These are phyloP conservation scores for Scedosporium minutisporum DNA, from an alignment of 2,329 filamentous ascomycete genomes.

Conservation along the genomic window DNA sequence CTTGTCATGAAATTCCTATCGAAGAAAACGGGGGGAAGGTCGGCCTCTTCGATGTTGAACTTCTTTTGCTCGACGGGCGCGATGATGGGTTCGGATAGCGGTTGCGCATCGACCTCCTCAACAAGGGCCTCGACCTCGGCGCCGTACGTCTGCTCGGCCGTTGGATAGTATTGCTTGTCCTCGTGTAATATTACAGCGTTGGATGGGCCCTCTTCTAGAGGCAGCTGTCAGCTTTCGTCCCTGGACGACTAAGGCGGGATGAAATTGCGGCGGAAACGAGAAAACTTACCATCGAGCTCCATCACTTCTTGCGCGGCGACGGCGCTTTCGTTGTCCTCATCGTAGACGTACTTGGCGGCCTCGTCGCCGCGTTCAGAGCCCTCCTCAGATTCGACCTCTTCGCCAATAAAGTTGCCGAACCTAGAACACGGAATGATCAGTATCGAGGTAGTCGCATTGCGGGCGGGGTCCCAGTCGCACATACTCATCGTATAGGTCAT, in stretches of 20 bases:
- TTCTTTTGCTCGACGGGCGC: constrained; percentile 90
- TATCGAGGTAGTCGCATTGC: neutral
- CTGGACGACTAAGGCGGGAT: no score
- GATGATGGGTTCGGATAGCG: constrained; percentile 84
- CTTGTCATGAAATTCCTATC: constrained; percentile 89
- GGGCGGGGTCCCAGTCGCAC: constrained; percentile 11
- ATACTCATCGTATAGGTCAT: constrained; percentile 95
- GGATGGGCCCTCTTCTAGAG: constrained; percentile 60
- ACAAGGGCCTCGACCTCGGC: constrained; percentile 90
- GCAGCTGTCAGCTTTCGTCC: neutral
- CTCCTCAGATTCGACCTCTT: constrained; percentile 74
- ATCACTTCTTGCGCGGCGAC: constrained; percentile 73
- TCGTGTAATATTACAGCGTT: constrained; percentile 98
- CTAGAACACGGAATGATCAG: constrained; percentile 31
- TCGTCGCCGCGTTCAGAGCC: constrained; percentile 71
- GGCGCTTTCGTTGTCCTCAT: constrained; percentile 57
- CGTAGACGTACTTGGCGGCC: constrained; percentile 69
- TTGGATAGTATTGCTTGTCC: constrained; percentile 99
- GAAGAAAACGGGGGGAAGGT: constrained; percentile 81
- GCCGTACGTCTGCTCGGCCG: constrained; percentile 92
- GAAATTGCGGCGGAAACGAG: neutral
- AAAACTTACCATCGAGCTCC: constrained; percentile 68
- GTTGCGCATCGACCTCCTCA: constrained; percentile 93
- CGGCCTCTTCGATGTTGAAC: constrained; percentile 85
- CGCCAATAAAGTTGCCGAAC: constrained; percentile 98